Base-by-base conservation (phyloP, 805 yeast genomes). In the Kluyveromyces siamensis region DNA sequence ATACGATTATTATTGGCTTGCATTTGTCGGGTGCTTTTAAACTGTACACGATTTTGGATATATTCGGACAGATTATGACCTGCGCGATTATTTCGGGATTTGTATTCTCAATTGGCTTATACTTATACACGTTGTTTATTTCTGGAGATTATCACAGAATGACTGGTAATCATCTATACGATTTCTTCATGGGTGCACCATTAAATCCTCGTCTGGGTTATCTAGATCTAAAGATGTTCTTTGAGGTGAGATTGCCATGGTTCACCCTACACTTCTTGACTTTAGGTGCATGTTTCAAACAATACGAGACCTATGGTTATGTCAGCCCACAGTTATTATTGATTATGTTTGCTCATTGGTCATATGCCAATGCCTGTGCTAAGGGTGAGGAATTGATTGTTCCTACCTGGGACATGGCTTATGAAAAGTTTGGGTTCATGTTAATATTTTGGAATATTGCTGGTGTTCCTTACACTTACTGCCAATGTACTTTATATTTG, bases 401-500 rank as follows among this genome's bases (percentile, higher is more conserved):
- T 53, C 96, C 98, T 58, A 86, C 96, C 17, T 93, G 99, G 98
- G 99, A 93, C 68, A 91, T 93, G 97, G 96, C 96, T 33, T 93
- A 93, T 69, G 99, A 93, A 69, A 93, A 93, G 71, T 93, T 93
- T 61, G 99, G 99, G n/a, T 93, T 93, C 75, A 90, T 93, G 98
- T 79, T 93, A 56, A 81, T 90, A 59, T 93, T 93, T 76, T 93
- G 99, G 99, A 93, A 93, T 72, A 88, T 93, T 66, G 96, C 97
- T 33, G 99, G 99, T 60, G 99, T 93, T 40, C 99, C 99, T 44
- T 93, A 83, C 80, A 91, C 98, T 40, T 93, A 93, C 73, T 88
- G 97, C 69, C 96, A 89, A 64, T 84, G 95, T 67, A 87, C 96
- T 10, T 74, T 93, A 60, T 93, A 71, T 73, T 71, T 93, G 60